Conservation (phyloP, 2,329 filamentous ascomycete genomes). For the Fusarium verticillioides region DNA sequence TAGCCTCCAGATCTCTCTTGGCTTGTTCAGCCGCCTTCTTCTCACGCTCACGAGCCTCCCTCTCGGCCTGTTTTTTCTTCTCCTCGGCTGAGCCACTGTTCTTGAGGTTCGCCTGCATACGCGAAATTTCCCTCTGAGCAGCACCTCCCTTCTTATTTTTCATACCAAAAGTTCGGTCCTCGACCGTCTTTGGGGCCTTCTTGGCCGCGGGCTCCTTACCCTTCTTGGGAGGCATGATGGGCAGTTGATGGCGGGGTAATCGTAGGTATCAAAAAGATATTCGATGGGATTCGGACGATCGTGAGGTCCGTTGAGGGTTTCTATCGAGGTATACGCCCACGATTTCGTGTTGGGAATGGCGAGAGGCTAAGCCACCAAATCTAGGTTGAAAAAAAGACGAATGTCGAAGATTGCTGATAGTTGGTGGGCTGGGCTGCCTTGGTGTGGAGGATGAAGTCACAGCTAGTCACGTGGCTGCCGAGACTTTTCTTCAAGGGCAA, state of each 20-base stretch:
- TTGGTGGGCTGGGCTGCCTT: slow-evolving; percentile 45
- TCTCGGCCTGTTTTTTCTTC: slow-evolving; percentile 80
- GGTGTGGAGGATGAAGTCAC: slow-evolving; percentile 47
- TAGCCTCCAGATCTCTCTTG: slow-evolving; percentile 79
- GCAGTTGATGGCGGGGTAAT: slow-evolving; percentile 47
- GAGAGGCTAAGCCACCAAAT: slow-evolving; percentile 29
- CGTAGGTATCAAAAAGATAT: slow-evolving; percentile 26
- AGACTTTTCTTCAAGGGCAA: slow-evolving; percentile 32
- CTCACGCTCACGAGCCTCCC: slow-evolving; percentile 78
- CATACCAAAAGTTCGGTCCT: slow-evolving; percentile 99
- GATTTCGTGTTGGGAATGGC: slow-evolving; percentile 24
- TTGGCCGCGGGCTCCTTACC: slow-evolving; percentile 65
- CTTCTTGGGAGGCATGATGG: slow-evolving; percentile 80
- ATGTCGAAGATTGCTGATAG: slow-evolving; percentile 42
- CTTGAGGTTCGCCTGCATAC: slow-evolving; percentile 79
- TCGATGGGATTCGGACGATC: slow-evolving; percentile 1
- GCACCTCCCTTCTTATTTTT: slow-evolving; percentile 98
- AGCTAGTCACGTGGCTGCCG: slow-evolving; percentile 39
- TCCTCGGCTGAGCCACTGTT: slow-evolving; percentile 84
- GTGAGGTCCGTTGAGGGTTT: slow-evolving; percentile 2
- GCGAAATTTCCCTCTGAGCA: slow-evolving; percentile 90
- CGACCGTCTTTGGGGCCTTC: slow-evolving; percentile 74
- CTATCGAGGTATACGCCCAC: background rate
- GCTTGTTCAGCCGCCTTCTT: slow-evolving; percentile 91
- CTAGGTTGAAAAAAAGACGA: slow-evolving; percentile 30